Evolutionary conservation across 805 yeast species (phyloP).

Genomic region (Sungouiella blattae): DNA sequence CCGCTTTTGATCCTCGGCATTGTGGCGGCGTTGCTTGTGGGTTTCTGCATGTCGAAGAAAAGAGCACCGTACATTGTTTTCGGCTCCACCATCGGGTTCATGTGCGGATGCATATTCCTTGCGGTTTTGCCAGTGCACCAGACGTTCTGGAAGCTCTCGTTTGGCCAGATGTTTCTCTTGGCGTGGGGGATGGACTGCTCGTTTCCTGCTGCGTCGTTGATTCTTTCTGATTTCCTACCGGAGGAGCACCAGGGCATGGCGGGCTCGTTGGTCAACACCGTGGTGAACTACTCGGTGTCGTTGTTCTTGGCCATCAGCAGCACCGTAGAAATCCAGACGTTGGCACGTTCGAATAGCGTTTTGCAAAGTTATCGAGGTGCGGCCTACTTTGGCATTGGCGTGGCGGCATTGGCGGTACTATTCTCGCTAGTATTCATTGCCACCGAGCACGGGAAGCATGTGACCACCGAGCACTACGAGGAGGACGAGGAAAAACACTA

Average conservation of each 20-base stretch:
- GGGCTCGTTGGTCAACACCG: slow-evolving; percentile 67
- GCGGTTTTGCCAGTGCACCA: slow-evolving; percentile 58
- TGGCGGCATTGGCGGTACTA: slow-evolving; percentile 47
- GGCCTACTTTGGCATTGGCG: slow-evolving; percentile 57
- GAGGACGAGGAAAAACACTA: not conserved
- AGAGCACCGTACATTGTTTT: slow-evolving; percentile 51
- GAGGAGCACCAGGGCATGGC: slow-evolving; percentile 71
- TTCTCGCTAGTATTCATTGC: slow-evolving; percentile 21
- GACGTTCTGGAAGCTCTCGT: slow-evolving; percentile 53
- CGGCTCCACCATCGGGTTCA: slow-evolving; percentile 51
- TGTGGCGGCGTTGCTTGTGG: slow-evolving; percentile 52
- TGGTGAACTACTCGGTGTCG: slow-evolving; percentile 67
- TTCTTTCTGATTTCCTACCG: slow-evolving; percentile 59
- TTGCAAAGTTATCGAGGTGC: slow-evolving; percentile 55
- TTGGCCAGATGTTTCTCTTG: slow-evolving; percentile 53
- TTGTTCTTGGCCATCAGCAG: slow-evolving; percentile 69
- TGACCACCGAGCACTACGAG: not conserved
- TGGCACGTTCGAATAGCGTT: slow-evolving; percentile 5
- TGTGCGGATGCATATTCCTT: slow-evolving; percentile 50
- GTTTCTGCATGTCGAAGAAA: slow-evolving; percentile 41
- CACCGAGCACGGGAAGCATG: slow-evolving; percentile 5
- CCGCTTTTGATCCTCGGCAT: slow-evolving; percentile 53
- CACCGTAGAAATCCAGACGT: slow-evolving; percentile 46
- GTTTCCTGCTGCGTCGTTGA: slow-evolving; percentile 70
- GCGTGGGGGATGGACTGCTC: slow-evolving; percentile 78